Evolutionary conservation across 73 alveolate genomes (phyloP), one percentile per base, ranked within the genome.

Genomic region (Paramecium pentaurelia): DNA sequence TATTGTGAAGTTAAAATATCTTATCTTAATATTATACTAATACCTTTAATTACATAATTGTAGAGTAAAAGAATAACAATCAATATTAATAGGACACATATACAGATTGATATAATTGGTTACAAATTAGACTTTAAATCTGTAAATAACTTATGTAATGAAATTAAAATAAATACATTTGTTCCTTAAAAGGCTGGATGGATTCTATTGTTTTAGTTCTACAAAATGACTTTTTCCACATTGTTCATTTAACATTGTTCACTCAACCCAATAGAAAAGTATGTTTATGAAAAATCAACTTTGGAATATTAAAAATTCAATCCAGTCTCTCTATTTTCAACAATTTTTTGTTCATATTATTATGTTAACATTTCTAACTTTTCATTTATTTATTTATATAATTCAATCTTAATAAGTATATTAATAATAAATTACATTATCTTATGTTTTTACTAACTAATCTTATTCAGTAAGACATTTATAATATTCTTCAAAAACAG

Each of bases 141-240:
- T 27, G 34, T 80, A 18, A 40, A 27, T 25, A 80, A 42, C 91
- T 80, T 40, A 42, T 45, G 8, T 11, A 80, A 42, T 11, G 2
- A 45, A 42, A 25, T 80, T 16, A 16, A 54, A 16, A 4, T 18
- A 7, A 8, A 34, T 80, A 80, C 91, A 45, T 42, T 80, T 20
- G 47, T 40, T 27, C 64, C 91, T 36, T 18, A 80, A 80, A 80
- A 80, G n/a, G 91, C 77, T 11, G 91, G 91, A 80, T 80, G 77
- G 11, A 80, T 47, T 8, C 51, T 28, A 8, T 25, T 42, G 49
- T 16, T 44, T 27, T 9, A 20, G 49, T 6, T 27, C 16, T 42
- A 4, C 11, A 32, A 40, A 2, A 22, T 20, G 6, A 75, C 20
- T 47, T 32, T 44, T 9, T 47, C 49, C 2, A 80, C 91, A 14